A percentile compares a stretch with the other conserved stretches of the same genome.
Evolutionary conservation across 306 rosid genomes (phyloP).

Genomic region (Trifolium fragiferum): DNA sequence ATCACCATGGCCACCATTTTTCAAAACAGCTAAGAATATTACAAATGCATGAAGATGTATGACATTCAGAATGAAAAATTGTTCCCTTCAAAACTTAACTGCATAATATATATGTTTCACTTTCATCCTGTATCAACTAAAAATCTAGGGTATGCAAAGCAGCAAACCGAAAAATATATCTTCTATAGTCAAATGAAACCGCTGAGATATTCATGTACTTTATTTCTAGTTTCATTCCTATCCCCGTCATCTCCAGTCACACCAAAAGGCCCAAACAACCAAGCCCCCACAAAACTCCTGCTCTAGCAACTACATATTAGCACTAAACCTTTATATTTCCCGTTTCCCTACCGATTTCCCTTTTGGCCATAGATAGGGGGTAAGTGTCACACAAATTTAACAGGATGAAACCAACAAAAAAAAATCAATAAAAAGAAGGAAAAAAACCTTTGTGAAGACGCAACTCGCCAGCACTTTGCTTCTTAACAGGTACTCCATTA

Average conservation of each 20-base stretch:
- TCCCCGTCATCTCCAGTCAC: not conserved
- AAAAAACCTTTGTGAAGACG: constrained; percentile 96
- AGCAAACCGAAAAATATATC: constrained; percentile 1
- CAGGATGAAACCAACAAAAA: not conserved
- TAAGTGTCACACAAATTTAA: constrained; percentile 20
- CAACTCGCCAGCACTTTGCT: constrained; percentile 91
- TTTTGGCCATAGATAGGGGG: not conserved
- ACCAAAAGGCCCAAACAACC: not conserved
- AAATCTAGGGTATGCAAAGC: not conserved
- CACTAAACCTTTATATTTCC: not conserved
- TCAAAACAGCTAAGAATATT: not conserved
- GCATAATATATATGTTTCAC: constrained; percentile 5
- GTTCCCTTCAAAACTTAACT: not conserved
- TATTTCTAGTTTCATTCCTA: not conserved
- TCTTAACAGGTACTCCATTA: constrained; percentile 72
- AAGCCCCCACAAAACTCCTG: constrained; percentile 13
- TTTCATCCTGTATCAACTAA: constrained; percentile 17
- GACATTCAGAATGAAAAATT: not conserved
- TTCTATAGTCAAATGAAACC: constrained; percentile 25
- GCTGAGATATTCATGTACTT: not conserved
- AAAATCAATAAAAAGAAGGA: not conserved
- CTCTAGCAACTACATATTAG: not conserved
- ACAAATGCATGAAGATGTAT: not conserved
- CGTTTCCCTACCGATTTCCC: not conserved
- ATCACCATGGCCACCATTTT: not conserved